Evolutionary conservation across 805 yeast species (phyloP).

Genomic region (Schwanniomyces polymorphus): DNA sequence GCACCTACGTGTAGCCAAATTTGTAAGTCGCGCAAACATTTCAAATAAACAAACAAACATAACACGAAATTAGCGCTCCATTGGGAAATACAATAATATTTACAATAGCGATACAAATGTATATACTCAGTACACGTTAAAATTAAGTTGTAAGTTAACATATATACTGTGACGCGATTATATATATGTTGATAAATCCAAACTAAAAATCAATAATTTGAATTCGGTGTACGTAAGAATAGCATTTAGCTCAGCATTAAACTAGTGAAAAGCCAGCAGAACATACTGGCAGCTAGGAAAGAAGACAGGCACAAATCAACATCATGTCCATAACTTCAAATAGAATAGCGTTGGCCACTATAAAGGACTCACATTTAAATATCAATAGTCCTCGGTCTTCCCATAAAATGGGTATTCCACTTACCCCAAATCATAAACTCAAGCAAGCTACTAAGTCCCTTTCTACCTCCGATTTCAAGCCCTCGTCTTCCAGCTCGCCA

Average conservation of each 20-base stretch:
- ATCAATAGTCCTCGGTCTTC: constrained; percentile 14
- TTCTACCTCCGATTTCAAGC: constrained; percentile 2
- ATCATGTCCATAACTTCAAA: constrained; percentile 12
- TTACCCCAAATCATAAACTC: constrained; percentile 1
- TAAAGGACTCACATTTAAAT: constrained; percentile 29
- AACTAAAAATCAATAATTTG: background rate
- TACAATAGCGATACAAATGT: constrained; percentile 1
- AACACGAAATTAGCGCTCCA: constrained; percentile 1
- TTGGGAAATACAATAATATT: constrained; percentile 8
- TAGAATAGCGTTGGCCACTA: constrained; percentile 39
- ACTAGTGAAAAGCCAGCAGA: background rate
- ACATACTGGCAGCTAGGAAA: background rate
- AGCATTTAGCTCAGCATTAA: background rate
- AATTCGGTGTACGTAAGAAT: background rate
- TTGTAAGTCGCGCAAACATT: background rate
- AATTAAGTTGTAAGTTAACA: background rate
- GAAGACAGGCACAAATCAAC: background rate
- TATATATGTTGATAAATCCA: background rate
- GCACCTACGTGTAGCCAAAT: background rate
- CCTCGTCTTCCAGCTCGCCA: constrained; percentile 1
- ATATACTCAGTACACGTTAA: constrained; percentile 2
- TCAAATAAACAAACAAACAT: constrained; percentile 5
- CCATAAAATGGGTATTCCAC: constrained; percentile 2
- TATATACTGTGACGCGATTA: background rate
- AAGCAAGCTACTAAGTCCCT: background rate